Base-by-base conservation (phyloP, 1,284 basidiomycete species). In the Leccinum griseonigrum region DNA sequence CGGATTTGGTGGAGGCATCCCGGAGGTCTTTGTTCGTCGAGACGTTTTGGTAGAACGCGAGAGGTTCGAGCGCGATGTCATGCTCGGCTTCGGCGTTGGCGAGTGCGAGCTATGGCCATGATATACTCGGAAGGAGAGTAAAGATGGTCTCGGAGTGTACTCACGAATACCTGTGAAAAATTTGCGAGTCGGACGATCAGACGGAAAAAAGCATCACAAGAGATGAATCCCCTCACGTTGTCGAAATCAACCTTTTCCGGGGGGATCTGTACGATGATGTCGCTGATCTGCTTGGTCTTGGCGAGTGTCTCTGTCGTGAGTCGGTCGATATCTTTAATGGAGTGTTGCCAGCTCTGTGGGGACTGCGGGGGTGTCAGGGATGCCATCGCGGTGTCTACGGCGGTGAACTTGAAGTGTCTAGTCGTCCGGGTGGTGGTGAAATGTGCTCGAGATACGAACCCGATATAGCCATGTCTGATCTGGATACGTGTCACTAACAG, bases 41-140 rank as follows among this genome's bases (percentile, higher is more conserved):
- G 22, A 94, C 90, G 66, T 92, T 91, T 73, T 92, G 89, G 70
- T 92, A 90, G 76, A 94, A 94, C 0, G 79, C 75, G 13, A 90
- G 78, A 0, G 88, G 88, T 66, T 89, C 87, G 8, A 79, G 69
- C 36, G 78, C 69, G 9, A 72, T 71, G 58, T 87, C 83, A 34
- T 85, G 76, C 11, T 79, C 73, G 10, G 85, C 82, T 55, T 90
- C 88, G 9, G 81, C 80, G 18, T 81, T 71, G 1, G 87, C 84
- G 31, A 93, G 82, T 5, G 83, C 77, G 31, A 81, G 69, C 82
- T 74, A 50, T 10, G 16, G 9, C 13, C 16, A 56, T 31, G 55
- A 22, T 22, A 22, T 22, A 22, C 22, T 36, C 11, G 3, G 31
- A 6, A 16, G 29, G 87, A 68, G 51, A 36, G 18, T 29, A 3